phyloP scores from a whole-genome alignment of 768 basidiomycete species.

The Leucogyrophana mollusca region DNA sequence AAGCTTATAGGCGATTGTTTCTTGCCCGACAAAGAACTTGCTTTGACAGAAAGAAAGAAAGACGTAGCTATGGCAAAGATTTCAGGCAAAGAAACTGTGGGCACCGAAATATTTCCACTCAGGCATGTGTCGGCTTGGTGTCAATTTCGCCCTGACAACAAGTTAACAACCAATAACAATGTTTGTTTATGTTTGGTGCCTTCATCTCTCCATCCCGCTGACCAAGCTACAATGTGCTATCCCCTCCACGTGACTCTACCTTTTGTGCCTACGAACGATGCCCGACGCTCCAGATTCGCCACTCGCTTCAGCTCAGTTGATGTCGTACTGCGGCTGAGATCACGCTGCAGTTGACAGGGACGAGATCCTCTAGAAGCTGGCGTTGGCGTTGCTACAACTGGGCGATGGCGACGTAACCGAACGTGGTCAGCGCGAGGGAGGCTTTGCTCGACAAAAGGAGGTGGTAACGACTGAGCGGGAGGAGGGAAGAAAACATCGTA shows the following conservation, averaged over 20 bases:
- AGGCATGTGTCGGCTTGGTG: not conserved
- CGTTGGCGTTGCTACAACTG: conserved; percentile 19
- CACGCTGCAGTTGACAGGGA: conserved; percentile 3
- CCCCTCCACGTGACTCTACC: conserved; percentile 15
- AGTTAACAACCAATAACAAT: not conserved
- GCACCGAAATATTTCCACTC: not conserved
- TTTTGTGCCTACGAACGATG: conserved; percentile 12
- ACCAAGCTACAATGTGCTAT: conserved; percentile 2
- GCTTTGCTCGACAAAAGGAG: conserved; percentile 10
- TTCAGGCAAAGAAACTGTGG: not conserved
- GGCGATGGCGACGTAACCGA: conserved; percentile 13
- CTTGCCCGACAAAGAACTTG: conserved; percentile 5
- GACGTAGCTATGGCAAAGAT: no score
- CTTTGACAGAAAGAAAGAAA: conserved; percentile 6
- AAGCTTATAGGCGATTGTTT: not conserved
- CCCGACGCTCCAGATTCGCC: conserved; percentile 24
- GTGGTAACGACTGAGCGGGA: conserved; percentile 1
- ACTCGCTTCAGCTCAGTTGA: conserved; percentile 29
- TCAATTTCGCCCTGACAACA: not conserved
- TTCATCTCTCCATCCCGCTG: not conserved
- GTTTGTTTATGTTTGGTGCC: conserved; percentile 8
- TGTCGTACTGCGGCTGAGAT: conserved; percentile 20
- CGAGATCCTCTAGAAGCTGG: conserved; percentile 1
- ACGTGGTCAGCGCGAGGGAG: conserved; percentile 4
- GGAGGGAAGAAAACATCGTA: conserved; percentile 28